A percentile compares a stretch with the other conserved stretches of the same genome.
phyloP scores from a whole-genome alignment of 257 asterid species.

The Ligustrum vulgare region DNA sequence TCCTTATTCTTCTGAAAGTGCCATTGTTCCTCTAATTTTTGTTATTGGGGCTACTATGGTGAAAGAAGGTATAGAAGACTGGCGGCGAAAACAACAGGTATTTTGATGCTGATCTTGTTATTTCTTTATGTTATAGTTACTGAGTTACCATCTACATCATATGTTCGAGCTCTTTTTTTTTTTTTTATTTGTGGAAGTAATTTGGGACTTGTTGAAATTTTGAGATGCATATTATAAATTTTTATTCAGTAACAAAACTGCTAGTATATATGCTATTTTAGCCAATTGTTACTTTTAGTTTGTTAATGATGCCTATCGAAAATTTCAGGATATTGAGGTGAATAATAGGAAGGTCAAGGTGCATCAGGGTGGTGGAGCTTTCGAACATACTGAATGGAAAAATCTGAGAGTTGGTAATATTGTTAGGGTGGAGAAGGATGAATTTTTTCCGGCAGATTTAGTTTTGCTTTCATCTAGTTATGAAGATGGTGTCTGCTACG shows the following conservation, averaged over 20 bases:
- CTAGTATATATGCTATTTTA: background rate
- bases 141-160: background rate
- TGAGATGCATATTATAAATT: background rate
- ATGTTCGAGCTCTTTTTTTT: background rate
- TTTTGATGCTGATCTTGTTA: conserved; percentile 6
- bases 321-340: conserved; percentile 75
- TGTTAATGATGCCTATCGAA: conserved; percentile 11
- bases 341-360: conserved; percentile 74
- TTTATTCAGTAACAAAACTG: too few species aligned
- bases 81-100: conserved; percentile 79
- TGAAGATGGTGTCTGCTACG: conserved; percentile 86
- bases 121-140: background rate
- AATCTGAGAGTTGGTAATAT: conserved; percentile 79
- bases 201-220: conserved; percentile 8
- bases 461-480: conserved; percentile 79
- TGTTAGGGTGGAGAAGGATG: conserved; percentile 82
- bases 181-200: background rate
- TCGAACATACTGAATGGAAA: conserved; percentile 65
- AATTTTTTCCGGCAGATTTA: conserved; percentile 90
- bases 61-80: conserved; percentile 86
- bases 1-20: conserved; percentile 72
- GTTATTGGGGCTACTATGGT: conserved; percentile 79
- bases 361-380: conserved; percentile 60
- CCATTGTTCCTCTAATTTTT: conserved; percentile 62
- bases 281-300: background rate